A percentile compares a stretch with the other conserved stretches of the same genome.
These are phyloP conservation scores for Lichtheimia ramosa DNA, from an alignment of 371 early-diverging fungal species.

Conservation along the genomic window DNA sequence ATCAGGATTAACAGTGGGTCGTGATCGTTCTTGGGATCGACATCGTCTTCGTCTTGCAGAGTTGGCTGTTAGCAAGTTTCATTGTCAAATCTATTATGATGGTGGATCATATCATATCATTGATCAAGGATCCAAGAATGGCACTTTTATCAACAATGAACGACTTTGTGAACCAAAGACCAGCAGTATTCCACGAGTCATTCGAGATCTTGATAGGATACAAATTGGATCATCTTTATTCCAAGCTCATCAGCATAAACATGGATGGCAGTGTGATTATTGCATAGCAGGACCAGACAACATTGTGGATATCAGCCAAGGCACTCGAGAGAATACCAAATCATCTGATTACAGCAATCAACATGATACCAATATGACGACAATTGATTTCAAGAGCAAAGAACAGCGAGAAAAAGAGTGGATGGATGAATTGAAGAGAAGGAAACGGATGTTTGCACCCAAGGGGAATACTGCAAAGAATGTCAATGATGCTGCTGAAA, in stretches of 20 bases:
- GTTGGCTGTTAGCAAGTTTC: conserved; percentile 44
- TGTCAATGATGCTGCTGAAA: conserved; percentile 2
- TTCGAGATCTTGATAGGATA: conserved; percentile 31
- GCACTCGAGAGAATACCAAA: conserved; percentile 5
- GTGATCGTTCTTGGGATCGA: conserved; percentile 39
- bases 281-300: conserved; percentile 20
- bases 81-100: conserved; percentile 36
- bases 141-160: conserved; percentile 37
- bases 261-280: conserved; percentile 32
- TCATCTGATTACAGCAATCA: background rate
- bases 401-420: conserved; percentile 5
- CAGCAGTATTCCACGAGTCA: conserved; percentile 28
- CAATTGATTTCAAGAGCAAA: background rate
- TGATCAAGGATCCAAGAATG: conserved; percentile 47
- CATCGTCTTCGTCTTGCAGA: conserved; percentile 40
- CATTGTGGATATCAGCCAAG: conserved; percentile 17
- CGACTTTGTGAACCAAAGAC: conserved; percentile 35
- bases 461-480: background rate
- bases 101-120: conserved; percentile 23
- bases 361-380: background rate
- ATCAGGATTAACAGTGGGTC: conserved; percentile 38
- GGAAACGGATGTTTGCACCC: conserved; percentile 1
- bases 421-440: conserved; percentile 3
- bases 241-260: conserved; percentile 35
- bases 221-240: conserved; percentile 33